Evolutionary conservation across 371 early-diverging fungal species (phyloP).

Genomic region (Lichtheimia ramosa): DNA sequence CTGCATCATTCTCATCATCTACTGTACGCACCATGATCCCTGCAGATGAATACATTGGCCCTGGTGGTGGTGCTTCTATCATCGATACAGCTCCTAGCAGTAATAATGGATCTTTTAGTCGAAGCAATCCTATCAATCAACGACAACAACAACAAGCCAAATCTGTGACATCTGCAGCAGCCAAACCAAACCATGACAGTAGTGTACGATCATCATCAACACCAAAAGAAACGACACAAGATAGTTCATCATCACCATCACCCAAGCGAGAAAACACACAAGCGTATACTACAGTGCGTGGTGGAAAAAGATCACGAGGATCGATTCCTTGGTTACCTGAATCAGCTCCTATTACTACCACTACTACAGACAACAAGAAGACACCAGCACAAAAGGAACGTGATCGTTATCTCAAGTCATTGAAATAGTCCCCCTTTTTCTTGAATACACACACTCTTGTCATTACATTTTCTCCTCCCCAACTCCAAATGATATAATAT

Average conservation of each 20-base stretch:
- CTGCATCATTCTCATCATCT: constrained; percentile 40
- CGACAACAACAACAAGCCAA: neutral
- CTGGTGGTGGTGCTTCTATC: neutral
- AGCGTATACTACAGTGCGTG: constrained; percentile 11
- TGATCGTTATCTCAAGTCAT: constrained; percentile 34
- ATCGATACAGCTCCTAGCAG: neutral
- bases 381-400: constrained; percentile 37
- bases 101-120: neutral
- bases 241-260: neutral
- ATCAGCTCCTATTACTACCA: neutral
- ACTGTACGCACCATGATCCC: constrained; percentile 46
- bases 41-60: constrained; percentile 22
- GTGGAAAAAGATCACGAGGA: constrained; percentile 12
- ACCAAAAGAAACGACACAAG: neutral
- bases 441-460: too few species aligned
- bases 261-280: neutral
- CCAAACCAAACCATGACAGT: neutral
- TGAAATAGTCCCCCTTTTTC: constrained; percentile 4
- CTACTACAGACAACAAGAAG: constrained; percentile 5
- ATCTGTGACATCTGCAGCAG: neutral
- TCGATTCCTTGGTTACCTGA: constrained; percentile 12
- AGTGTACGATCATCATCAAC: neutral
- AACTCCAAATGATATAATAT: too few species aligned
- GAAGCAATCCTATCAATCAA: neutral
- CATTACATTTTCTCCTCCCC: too few species aligned